A percentile compares a stretch with the other conserved stretches of the same genome.
phyloP scores from a whole-genome alignment of 148 eudicot genomes.

The Rhododendron vialii region DNA sequence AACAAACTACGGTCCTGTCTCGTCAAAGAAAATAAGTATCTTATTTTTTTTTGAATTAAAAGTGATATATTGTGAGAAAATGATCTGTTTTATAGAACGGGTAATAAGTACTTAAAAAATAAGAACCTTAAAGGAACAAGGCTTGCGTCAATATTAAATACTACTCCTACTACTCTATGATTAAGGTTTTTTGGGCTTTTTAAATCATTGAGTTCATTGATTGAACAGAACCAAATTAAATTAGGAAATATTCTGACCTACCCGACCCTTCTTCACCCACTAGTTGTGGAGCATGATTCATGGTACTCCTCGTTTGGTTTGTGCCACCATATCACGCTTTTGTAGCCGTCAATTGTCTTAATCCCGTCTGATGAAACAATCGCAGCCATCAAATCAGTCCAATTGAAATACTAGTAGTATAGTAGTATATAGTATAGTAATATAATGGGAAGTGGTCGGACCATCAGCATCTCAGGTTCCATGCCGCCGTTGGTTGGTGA shows the following conservation, averaged over 20 bases:
- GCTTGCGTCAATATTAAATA: too few species aligned
- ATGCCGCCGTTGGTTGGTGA: background rate
- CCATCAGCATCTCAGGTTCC: background rate
- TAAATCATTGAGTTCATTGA: background rate
- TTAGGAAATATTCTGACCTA: background rate
- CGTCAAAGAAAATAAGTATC: too few species aligned
- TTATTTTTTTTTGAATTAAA: too few species aligned
- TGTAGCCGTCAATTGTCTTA: background rate
- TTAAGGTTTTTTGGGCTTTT: too few species aligned
- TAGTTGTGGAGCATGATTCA: background rate
- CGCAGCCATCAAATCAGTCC: background rate
- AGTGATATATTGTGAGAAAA: too few species aligned
- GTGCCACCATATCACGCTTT: background rate
- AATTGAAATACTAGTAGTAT: too few species aligned
- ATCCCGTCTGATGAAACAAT: background rate
- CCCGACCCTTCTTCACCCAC: background rate
- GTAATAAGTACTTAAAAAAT: too few species aligned
- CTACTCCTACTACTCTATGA: too few species aligned
- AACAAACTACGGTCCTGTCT: background rate
- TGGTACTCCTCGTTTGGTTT: background rate
- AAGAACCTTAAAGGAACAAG: accelerated
- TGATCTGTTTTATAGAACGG: too few species aligned
- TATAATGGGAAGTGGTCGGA: background rate
- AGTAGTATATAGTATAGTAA: too few species aligned
- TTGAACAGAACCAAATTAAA: background rate